A percentile compares a stretch with the other conserved stretches of the same genome.
These are phyloP conservation scores for Pichia phayaonensis DNA, from an alignment of 805 yeast species.

Conservation along the genomic window DNA sequence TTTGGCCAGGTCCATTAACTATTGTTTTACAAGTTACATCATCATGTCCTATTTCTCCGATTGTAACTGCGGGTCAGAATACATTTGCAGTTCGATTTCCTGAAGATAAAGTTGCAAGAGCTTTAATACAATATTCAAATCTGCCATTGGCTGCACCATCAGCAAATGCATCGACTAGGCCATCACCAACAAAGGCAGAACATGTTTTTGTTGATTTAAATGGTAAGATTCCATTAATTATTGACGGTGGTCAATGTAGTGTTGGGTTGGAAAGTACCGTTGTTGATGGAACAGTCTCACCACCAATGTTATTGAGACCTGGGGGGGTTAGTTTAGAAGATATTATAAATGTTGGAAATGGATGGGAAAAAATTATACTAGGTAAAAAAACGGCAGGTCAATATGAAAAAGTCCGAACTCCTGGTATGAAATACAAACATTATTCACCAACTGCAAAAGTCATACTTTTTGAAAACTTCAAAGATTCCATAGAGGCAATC, in stretches of 20 bases:
- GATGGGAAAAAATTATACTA: conserved; percentile 57
- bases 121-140: conserved; percentile 75
- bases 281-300: conserved; percentile 75
- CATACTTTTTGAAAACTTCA: conserved; percentile 48
- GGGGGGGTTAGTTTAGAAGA: conserved; percentile 88
- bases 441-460: conserved; percentile 90
- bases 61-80: conserved; percentile 79
- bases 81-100: conserved; percentile 95
- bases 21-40: conserved; percentile 61
- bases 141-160: conserved; percentile 96
- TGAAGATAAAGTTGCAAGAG: conserved; percentile 79
- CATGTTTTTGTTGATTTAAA: conserved; percentile 80
- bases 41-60: conserved; percentile 49
- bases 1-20: conserved; percentile 97
- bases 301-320: conserved; percentile 87
- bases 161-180: conserved; percentile 92
- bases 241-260: conserved; percentile 84
- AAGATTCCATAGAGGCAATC: conserved; percentile 34
- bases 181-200: conserved; percentile 83
- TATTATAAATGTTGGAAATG: conserved; percentile 46
- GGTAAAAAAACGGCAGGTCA: conserved; percentile 62
- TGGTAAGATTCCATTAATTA: conserved; percentile 71
- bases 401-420: conserved; percentile 72
- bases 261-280: conserved; percentile 96
- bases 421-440: conserved; percentile 97